These are phyloP conservation scores for Candida jianshihensis DNA, from an alignment of 805 yeast species.

Conservation along the genomic window DNA sequence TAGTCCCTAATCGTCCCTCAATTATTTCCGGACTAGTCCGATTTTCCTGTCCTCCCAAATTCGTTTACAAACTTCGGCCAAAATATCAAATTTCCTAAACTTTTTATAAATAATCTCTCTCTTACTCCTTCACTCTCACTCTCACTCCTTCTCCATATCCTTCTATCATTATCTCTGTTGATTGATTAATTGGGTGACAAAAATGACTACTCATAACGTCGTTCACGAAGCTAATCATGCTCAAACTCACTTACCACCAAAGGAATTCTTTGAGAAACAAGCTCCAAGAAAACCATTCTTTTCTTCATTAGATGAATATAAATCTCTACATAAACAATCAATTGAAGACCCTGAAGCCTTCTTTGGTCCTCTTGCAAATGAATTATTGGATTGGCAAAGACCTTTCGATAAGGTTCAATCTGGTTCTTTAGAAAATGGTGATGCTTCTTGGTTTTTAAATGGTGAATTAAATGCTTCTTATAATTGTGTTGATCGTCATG, in stretches of 20 bases:
- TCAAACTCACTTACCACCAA: conserved; percentile 26
- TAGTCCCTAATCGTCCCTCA: too few species aligned
- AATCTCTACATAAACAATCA: conserved; percentile 62
- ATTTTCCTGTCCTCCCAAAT: too few species aligned
- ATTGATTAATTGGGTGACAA: neutral
- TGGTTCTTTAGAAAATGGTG: conserved; percentile 41
- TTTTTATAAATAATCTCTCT: too few species aligned
- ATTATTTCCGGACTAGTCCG: too few species aligned
- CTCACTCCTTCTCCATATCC: neutral
- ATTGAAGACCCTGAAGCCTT: conserved; percentile 74
- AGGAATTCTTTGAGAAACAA: conserved; percentile 33
- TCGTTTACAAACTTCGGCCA: too few species aligned
- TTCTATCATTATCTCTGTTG: too few species aligned
- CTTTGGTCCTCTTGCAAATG: conserved; percentile 71
- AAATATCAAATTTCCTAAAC: too few species aligned
- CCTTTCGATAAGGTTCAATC: conserved; percentile 52
- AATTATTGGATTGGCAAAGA: conserved; percentile 71
- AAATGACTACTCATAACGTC: conserved; percentile 23
- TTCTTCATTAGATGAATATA: conserved; percentile 53
- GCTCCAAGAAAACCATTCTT: conserved; percentile 25
- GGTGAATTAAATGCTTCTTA: conserved; percentile 77
- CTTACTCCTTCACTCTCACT: too few species aligned
- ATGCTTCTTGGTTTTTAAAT: conserved; percentile 67
- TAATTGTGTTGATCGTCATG: conserved; percentile 81
- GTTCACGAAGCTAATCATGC: conserved; percentile 35